Conservation (phyloP, 2,329 filamentous ascomycete species). For the Aspergillus jensenii region DNA sequence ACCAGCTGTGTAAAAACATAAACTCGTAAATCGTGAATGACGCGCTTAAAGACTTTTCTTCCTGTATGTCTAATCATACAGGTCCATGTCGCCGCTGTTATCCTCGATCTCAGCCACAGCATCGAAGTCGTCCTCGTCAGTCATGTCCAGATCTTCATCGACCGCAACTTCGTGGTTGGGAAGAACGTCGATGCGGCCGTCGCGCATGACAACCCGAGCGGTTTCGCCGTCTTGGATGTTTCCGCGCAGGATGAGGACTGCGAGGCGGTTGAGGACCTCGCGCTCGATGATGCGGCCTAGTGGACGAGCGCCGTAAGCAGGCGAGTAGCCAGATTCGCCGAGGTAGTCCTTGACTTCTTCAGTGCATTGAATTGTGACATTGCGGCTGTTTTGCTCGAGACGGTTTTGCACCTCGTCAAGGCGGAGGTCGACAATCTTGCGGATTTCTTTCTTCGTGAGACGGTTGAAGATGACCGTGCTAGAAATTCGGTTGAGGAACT, state of each 20-base stretch:
- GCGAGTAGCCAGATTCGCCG: conserved; percentile 86
- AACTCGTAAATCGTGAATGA: background rate
- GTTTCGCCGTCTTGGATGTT: conserved; percentile 81
- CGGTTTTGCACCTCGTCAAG: conserved; percentile 88
- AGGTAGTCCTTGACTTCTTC: conserved; percentile 91
- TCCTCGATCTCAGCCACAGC: conserved; percentile 70
- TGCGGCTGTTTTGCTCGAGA: conserved; percentile 78
- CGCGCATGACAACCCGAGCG: conserved; percentile 74
- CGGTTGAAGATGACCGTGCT: conserved; percentile 98
- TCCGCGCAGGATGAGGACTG: conserved; percentile 85
- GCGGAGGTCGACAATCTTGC: conserved; percentile 91
- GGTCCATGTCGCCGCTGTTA: conserved; percentile 58
- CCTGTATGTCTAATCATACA: conserved; percentile 54
- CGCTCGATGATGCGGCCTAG: conserved; percentile 90
- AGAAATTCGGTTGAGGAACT: conserved; percentile 97
- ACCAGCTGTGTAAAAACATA: too few species aligned
- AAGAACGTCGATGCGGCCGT: conserved; percentile 76
- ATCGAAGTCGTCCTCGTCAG: conserved; percentile 69
- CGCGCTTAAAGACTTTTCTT: background rate
- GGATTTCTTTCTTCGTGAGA: conserved; percentile 83
- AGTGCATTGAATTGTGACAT: conserved; percentile 78
- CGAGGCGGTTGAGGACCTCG: conserved; percentile 90
- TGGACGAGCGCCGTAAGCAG: conserved; percentile 89
- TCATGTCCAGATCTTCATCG: conserved; percentile 69
- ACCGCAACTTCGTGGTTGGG: conserved; percentile 73